Conservation (phyloP, 345 rosid species). For the Eucalyptus caleyi region DNA sequence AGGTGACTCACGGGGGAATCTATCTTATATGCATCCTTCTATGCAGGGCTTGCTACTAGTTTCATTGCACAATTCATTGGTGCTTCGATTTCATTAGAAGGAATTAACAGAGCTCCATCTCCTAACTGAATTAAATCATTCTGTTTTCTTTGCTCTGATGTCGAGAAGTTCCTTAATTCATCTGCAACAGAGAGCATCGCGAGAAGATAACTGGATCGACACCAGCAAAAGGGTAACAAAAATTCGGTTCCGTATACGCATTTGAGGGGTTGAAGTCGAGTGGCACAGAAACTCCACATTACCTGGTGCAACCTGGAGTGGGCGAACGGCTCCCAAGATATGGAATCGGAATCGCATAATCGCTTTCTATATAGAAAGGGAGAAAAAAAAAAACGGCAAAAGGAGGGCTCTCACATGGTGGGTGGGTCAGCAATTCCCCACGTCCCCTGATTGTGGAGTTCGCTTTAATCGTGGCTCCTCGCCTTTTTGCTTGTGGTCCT, state of each 20-base stretch:
- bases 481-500: neutral
- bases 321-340: neutral
- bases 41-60: neutral
- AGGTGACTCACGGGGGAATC: neutral
- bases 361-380: neutral
- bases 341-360: neutral
- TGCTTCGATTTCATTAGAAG: neutral
- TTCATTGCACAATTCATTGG: neutral
- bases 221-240: neutral
- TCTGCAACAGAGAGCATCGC: neutral
- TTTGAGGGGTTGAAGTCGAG: neutral
- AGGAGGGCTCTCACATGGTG: neutral
- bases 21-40: neutral
- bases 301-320: neutral
- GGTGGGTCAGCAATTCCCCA: constrained; percentile 18
- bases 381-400: neutral
- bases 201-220: neutral
- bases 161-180: neutral
- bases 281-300: neutral
- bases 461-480: neutral
- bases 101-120: neutral
- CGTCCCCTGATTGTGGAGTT: constrained; percentile 9
- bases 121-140: neutral
- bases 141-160: neutral
- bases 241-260: neutral